Conservation (phyloP, 176 grass and related monocot genomes). For the Cenchrus americanus region DNA sequence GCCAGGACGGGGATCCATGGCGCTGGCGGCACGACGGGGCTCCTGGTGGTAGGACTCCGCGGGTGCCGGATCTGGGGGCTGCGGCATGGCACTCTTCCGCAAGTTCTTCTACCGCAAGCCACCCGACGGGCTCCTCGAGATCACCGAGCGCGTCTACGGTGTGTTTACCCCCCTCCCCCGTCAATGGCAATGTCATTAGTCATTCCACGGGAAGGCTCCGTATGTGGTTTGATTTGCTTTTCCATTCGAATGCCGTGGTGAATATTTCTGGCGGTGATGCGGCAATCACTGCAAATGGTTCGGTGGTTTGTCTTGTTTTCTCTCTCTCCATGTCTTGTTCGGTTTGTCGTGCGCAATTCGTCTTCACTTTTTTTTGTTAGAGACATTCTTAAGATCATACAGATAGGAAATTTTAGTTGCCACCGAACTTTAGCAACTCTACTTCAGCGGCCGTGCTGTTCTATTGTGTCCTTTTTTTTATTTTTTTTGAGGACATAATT, state of each 20-base stretch:
- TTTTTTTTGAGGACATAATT: background rate
- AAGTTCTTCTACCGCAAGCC: slow-evolving; percentile 99
- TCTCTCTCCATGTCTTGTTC: background rate
- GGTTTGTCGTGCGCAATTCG: background rate
- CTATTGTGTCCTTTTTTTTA: background rate
- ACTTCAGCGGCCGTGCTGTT: background rate
- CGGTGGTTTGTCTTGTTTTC: background rate
- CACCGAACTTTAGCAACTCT: background rate
- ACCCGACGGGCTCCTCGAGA: slow-evolving; percentile 94
- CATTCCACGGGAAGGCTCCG: background rate
- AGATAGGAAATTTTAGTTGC: slow-evolving; percentile 15
- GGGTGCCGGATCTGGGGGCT: slow-evolving; percentile 36
- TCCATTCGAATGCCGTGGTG: background rate
- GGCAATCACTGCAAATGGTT: background rate
- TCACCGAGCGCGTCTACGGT: slow-evolving; percentile 97
- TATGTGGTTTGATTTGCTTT: slow-evolving; percentile 20
- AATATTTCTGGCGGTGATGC: slow-evolving; percentile 1
- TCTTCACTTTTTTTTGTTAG: slow-evolving; percentile 10
- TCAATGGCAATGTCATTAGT: background rate
- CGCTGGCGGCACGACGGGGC: background rate
- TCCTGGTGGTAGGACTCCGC: slow-evolving; percentile 19
- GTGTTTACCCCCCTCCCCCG: slow-evolving; percentile 1
- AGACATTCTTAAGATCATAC: background rate
- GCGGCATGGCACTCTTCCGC: slow-evolving; percentile 84
- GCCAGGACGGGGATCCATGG: slow-evolving; percentile 18